Conservation (phyloP, 108 stramenopile genomes). For the Thalassiosira profunda region DNA sequence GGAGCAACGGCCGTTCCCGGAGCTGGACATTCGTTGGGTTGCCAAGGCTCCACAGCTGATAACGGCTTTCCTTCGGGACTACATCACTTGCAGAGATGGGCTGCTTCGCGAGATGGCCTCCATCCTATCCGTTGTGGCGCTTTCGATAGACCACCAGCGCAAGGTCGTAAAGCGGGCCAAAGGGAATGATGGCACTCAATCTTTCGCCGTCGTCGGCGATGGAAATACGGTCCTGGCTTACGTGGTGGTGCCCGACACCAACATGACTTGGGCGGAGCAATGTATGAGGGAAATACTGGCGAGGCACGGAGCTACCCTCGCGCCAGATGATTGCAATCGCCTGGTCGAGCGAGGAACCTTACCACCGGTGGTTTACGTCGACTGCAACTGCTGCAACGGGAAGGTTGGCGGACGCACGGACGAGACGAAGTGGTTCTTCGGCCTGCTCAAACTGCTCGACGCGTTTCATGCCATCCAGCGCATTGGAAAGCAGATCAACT, state of each 20-base stretch:
- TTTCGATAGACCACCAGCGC: constrained; percentile 13
- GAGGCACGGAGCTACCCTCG: constrained; percentile 7
- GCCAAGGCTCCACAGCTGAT: not conserved
- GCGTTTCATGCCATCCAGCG: constrained; percentile 11
- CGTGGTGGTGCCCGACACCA: not conserved
- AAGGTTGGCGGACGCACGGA: not conserved
- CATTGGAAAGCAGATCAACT: constrained; percentile 14
- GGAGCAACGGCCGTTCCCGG: too few species aligned
- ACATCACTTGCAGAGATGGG: constrained; percentile 3
- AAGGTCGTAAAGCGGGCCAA: constrained; percentile 9
- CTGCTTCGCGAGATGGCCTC: constrained; percentile 20
- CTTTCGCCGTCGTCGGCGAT: constrained; percentile 10
- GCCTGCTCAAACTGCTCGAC: constrained; percentile 17
- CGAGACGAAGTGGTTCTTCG: not conserved
- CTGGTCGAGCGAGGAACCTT: not conserved
- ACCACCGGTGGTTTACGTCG: constrained; percentile 8
- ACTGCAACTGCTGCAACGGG: constrained; percentile 15
- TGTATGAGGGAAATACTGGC: constrained; percentile 13
- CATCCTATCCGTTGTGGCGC: not conserved
- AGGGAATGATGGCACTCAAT: constrained; percentile 2
- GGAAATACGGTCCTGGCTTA: constrained; percentile 1
- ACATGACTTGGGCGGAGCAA: not conserved
- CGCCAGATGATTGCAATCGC: not conserved
- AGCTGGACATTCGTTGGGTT: too few species aligned
- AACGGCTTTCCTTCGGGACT: constrained; percentile 17